phyloP scores from a whole-genome alignment of 768 basidiomycete species.

The Tremella yokohamensis region DNA sequence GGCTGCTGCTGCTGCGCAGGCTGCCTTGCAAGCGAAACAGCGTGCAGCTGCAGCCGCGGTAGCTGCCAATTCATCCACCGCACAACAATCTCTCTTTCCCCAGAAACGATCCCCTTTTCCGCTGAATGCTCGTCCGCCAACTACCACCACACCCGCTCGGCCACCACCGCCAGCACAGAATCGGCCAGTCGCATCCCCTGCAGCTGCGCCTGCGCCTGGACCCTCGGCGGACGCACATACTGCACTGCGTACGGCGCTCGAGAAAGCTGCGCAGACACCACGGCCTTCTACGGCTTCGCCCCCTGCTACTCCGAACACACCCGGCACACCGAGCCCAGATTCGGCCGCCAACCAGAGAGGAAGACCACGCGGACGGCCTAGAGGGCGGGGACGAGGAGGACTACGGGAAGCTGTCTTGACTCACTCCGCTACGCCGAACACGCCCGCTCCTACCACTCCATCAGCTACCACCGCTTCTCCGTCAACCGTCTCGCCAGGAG shows the following conservation, averaged over 20 bases:
- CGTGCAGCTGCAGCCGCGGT: background rate
- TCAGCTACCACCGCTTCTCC: background rate
- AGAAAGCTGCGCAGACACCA: background rate
- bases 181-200: background rate
- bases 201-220: background rate
- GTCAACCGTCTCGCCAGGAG: background rate
- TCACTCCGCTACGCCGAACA: conserved; percentile 9
- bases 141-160: too few relatives aligned
- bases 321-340: conserved; percentile 1
- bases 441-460: background rate
- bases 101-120: too few relatives aligned
- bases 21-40: background rate
- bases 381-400: conserved; percentile 28
- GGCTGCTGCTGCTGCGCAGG: conserved; percentile 8
- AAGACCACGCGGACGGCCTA: conserved; percentile 20
- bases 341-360: conserved; percentile 11
- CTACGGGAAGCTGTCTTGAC: conserved; percentile 14
- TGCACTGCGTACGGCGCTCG: conserved; percentile 1
- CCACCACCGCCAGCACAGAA: too few relatives aligned
- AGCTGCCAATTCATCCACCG: background rate
- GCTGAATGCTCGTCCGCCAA: too few relatives aligned
- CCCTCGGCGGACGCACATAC: background rate
- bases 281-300: background rate
- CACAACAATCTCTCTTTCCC: too few relatives aligned
- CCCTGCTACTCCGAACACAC: background rate